phyloP scores from a whole-genome alignment of 2,329 filamentous ascomycete genomes.

The Scedosporium minutisporum region DNA sequence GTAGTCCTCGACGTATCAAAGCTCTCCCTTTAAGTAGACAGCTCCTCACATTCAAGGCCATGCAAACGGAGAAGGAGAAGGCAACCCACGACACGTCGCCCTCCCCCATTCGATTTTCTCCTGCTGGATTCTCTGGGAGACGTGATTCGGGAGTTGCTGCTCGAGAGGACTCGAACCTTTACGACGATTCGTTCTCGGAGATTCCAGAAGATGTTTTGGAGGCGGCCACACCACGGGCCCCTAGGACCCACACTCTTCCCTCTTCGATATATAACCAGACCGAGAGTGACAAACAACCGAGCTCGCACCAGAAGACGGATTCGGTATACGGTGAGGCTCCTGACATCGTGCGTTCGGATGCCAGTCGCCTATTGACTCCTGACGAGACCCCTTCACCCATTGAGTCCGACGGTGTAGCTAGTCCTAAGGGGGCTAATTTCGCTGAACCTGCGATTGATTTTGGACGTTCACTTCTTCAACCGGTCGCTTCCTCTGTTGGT shows the following conservation, averaged over 20 bases:
- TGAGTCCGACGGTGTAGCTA: conserved; percentile 12
- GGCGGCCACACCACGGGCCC: conserved; percentile 34
- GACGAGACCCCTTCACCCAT: conserved; percentile 38
- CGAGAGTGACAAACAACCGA: background rate
- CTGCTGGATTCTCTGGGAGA: background rate
- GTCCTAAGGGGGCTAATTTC: background rate
- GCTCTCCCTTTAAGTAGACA: conserved; percentile 22
- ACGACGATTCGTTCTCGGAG: conserved; percentile 49
- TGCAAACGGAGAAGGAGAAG: conserved; percentile 11
- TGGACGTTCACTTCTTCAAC: background rate
- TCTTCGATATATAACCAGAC: background rate
- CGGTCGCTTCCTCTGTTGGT: background rate
- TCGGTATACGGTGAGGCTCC: conserved; percentile 18
- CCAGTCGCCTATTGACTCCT: conserved; percentile 40
- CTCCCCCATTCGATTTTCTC: conserved; percentile 7
- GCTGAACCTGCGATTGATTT: background rate
- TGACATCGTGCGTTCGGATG: conserved; percentile 26
- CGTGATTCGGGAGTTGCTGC: conserved; percentile 9
- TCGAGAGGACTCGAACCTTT: conserved; percentile 23
- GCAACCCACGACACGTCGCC: background rate
- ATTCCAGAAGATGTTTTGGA: conserved; percentile 41
- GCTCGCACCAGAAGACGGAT: conserved; percentile 4
- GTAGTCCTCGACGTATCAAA: conserved; percentile 26
- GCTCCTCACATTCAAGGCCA: conserved; percentile 21
- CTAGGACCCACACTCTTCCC: conserved; percentile 5